Evolutionary conservation across 805 yeast species (phyloP), one percentile per base, ranked within the genome.

Genomic region (Candida multigemmis): DNA sequence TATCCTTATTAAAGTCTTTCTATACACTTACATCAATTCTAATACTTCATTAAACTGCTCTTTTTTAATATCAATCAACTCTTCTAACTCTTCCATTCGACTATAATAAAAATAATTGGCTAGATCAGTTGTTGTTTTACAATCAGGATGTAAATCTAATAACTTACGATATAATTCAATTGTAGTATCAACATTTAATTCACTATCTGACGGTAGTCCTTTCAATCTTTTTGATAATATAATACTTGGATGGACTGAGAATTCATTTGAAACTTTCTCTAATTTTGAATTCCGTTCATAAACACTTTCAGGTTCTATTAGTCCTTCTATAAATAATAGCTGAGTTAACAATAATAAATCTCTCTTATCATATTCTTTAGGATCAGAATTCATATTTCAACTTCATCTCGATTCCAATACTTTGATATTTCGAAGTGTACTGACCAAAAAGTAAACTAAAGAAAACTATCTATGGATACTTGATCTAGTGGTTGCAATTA

Each of bases 301-400:
- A n/a, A 42, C 25, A n/a, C 33, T 31, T 4, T 37, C 42, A 1
- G 51, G 49, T n/a, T 45, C 43, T 12, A 50, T 40, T 12, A 56
- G 39, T 2, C 49, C 53, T 23, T 48, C 45, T 2, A 47, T 44
- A 27, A 61, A 65, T 5, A 62, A 44, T 6, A 61, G 39, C 38
- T 62, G 68, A 2, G 59, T 37, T 10, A 60, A 30, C 13, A 61
- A 46, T 15, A 61, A 50, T 7, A 57, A 40, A 31, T 59, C 65
- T 27, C 60, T 37, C 26, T 42, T 41, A 16, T 21, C 33, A 21
- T 42, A 45, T n/a, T 26, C 25, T n/a, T n/a, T n/a, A n/a, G n/a
- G n/a, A n/a, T n/a, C n/a, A n/a, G n/a, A n/a, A n/a, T n/a, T n/a
- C n/a, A n/a, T n/a, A n/a, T n/a, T n/a, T n/a, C n/a, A n/a, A n/a